Conservation (phyloP, 441 rosid species). For the Pelargonium fulgidum region DNA sequence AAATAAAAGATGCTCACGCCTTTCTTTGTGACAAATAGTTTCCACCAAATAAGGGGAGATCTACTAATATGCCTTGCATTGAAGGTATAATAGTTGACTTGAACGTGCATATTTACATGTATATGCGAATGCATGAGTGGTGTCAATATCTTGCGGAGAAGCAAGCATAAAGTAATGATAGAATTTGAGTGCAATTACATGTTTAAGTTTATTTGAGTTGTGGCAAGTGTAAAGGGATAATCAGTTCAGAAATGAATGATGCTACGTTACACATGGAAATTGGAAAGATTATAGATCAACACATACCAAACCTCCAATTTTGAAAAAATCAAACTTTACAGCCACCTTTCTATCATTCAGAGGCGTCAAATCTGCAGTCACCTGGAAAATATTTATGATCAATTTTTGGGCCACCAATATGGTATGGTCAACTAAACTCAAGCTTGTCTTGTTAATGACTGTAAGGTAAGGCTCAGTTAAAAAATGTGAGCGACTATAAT, state of each 20-base stretch:
- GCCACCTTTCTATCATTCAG: conserved; percentile 66
- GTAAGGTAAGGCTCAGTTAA: too few relatives aligned
- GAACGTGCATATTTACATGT: not conserved
- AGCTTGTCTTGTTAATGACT: not conserved
- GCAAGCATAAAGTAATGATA: not conserved
- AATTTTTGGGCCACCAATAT: conserved; percentile 7
- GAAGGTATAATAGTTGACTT: too few relatives aligned
- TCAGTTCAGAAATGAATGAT: not conserved
- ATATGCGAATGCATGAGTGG: not conserved
- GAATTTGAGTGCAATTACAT: not conserved
- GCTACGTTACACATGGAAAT: too few relatives aligned
- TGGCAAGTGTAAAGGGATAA: not conserved
- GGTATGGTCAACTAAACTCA: not conserved
- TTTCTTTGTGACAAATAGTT: too few relatives aligned
- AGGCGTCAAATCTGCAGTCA: conserved; percentile 80
- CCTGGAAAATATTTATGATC: conserved; percentile 35
- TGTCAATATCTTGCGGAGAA: not conserved
- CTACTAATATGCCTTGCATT: too few relatives aligned
- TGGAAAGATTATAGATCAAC: not conserved
- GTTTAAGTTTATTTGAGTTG: not conserved
- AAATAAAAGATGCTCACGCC: too few relatives aligned
- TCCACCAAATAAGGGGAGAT: too few relatives aligned
- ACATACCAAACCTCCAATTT: conserved; percentile 60
- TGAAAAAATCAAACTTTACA: conserved; percentile 70
- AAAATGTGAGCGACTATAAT: not conserved